Base-by-base conservation (phyloP, 345 rosid genomes). In the Eucalyptus curtisii region DNA sequence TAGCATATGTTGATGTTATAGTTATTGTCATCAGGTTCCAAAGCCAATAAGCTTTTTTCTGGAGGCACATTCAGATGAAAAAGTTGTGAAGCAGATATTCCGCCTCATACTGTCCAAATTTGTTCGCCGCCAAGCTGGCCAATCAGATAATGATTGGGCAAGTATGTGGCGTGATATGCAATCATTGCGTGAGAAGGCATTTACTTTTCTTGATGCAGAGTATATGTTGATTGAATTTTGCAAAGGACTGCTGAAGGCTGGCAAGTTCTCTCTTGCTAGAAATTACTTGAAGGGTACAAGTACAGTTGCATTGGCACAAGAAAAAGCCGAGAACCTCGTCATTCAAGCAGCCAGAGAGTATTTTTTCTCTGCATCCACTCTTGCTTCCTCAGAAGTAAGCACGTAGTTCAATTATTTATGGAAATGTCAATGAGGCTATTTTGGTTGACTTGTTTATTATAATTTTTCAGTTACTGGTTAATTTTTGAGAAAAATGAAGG, bases 91-190 rank as follows among this genome's bases (percentile, higher is more conserved):
- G 86, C 99, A 98, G 94, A 97, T 95, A 91, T 92, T 98, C 88
- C 98, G 99, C 82, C 99, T 96, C 81, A 92, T 98, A 90, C 97
- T 98, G 88, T 98, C 99, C 66, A 98, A 97, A 93, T 98, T 95
- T 92, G 94, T 94, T 80, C 96, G 99, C 33, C 93, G 97, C 89
- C 99, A 96, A 88, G 97, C 96, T 81, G 93, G 95, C 33, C 94
- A 95, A 79, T 94, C 98, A 88, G 99, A 98, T 95, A 96, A 94
- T 93, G 99, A 97, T 88, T 98, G 99, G 99, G 95, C 99, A 86
- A 96, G 92, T 94, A 94, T 98, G 99, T 98, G 99, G 99, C 96
- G 95, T 80, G 99, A 98, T 92, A 90, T 98, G 94, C 98, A 93
- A 89, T 94, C 89, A 87, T 90, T 97, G 92, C 94, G 89, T 87